Conservation (phyloP, 2,329 filamentous ascomycete species). For the Penicillium hesseltinei region DNA sequence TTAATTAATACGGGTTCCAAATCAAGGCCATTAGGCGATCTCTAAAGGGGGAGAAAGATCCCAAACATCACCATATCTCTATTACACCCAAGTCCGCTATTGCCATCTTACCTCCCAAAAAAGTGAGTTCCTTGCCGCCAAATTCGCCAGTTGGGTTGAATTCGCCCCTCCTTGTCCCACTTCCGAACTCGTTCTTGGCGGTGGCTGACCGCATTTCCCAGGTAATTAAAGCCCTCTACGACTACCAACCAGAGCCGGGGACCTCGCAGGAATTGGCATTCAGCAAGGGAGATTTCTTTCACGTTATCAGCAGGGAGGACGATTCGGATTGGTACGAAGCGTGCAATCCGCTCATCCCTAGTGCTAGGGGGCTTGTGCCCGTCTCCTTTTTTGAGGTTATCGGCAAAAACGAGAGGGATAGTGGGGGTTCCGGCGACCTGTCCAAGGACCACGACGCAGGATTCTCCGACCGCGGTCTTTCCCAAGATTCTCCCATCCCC, state of each 20-base stretch:
- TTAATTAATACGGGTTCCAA: slow-evolving; percentile 14
- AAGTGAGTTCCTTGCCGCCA: slow-evolving; percentile 56
- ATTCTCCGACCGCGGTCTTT: slow-evolving; percentile 63
- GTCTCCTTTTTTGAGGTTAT: slow-evolving; percentile 91
- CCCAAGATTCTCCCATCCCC: slow-evolving; percentile 28
- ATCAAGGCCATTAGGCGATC: slow-evolving; percentile 72
- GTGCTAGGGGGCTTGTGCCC: slow-evolving; percentile 85
- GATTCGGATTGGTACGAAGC: slow-evolving; percentile 97
- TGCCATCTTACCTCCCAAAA: slow-evolving; percentile 88
- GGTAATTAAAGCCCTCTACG: slow-evolving; percentile 97
- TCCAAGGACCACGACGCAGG: slow-evolving; percentile 77
- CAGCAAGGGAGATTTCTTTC: slow-evolving; percentile 93
- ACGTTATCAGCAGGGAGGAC: slow-evolving; percentile 94
- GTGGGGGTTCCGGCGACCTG: slow-evolving; percentile 63
- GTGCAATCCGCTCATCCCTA: slow-evolving; percentile 83
- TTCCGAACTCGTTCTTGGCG: slow-evolving; percentile 23
- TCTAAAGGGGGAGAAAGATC: slow-evolving; percentile 81
- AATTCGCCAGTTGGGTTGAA: background rate
- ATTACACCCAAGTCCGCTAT: slow-evolving; percentile 82
- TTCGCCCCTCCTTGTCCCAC: slow-evolving; percentile 8
- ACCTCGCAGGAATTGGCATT: slow-evolving; percentile 78
- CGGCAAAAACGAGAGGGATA: slow-evolving; percentile 88
- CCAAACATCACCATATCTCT: slow-evolving; percentile 63
- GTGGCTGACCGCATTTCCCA: slow-evolving; percentile 40
- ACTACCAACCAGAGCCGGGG: slow-evolving; percentile 69